Evolutionary conservation across 2,329 filamentous ascomycete genomes (phyloP).

Genomic region (Xylaria sp.): DNA sequence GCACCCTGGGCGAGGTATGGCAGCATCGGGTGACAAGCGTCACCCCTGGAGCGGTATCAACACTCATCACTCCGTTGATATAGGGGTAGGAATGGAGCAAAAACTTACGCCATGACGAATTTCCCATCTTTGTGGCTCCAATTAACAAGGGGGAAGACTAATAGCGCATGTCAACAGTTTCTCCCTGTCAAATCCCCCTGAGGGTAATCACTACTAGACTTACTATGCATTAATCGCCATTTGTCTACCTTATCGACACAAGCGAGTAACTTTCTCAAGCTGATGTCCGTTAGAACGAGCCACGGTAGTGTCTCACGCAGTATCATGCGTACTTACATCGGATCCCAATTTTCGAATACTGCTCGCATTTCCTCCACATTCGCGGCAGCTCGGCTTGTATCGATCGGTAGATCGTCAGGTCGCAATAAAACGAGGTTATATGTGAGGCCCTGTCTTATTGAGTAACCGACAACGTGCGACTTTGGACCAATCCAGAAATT

Average conservation of each 20-base stretch:
- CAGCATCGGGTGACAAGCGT: conserved; percentile 34
- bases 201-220: not conserved
- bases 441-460: conserved; percentile 49
- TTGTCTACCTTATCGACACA: conserved; percentile 32
- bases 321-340: conserved; percentile 22
- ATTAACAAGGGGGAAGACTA: not conserved
- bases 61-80: not conserved
- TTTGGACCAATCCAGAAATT: conserved; percentile 61
- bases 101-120: not conserved
- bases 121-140: not conserved
- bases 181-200: not conserved
- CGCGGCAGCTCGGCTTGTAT: conserved; percentile 28
- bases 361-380: conserved; percentile 34
- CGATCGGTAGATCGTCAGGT: conserved; percentile 50
- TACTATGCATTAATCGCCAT: conserved; percentile 34
- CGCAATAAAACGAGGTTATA: conserved; percentile 55
- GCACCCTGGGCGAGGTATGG: conserved; percentile 33
- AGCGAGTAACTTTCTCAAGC: conserved; percentile 26
- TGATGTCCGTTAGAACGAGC: not conserved
- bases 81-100: not conserved
- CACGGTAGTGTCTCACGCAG: not conserved
- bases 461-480: conserved; percentile 56
- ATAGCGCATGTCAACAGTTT: not conserved
- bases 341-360: conserved; percentile 32
- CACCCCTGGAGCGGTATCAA: conserved; percentile 14